Conservation (phyloP, 257 asterid genomes). For the Nicotiana otophora region DNA sequence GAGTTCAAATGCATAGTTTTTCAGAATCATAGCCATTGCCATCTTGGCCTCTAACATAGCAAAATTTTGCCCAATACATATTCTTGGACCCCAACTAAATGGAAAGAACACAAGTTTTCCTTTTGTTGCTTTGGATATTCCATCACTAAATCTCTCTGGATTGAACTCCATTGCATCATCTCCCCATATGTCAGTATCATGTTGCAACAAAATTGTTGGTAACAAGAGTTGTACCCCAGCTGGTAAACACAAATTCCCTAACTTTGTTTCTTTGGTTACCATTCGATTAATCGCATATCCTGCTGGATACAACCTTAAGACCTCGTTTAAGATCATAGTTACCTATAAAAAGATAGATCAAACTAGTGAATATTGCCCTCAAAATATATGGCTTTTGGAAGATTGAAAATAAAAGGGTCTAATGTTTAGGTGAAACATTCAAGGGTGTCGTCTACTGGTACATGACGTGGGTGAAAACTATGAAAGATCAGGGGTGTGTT, state of each 20-base stretch:
- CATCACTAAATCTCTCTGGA: conserved; percentile 25
- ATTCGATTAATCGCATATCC: neutral
- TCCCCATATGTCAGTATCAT: conserved; percentile 23
- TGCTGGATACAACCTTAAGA: conserved; percentile 22
- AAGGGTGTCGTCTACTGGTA: neutral
- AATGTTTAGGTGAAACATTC: neutral
- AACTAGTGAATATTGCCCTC: neutral
- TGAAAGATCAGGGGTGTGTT: neutral
- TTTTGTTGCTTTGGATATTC: conserved; percentile 20
- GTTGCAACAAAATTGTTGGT: conserved; percentile 14
- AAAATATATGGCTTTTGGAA: neutral
- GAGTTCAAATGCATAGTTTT: conserved; percentile 15
- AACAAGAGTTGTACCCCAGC: conserved; percentile 7
- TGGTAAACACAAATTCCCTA: conserved; percentile 11
- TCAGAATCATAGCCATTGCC: conserved; percentile 11
- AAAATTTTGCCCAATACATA: conserved; percentile 18
- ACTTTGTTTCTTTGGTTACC: neutral
- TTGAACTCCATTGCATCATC: conserved; percentile 25
- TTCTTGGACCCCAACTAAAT: conserved; percentile 23
- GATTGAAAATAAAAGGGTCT: neutral
- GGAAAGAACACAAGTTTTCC: conserved; percentile 18
- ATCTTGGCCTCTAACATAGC: conserved; percentile 21
- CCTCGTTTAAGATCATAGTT: conserved; percentile 19
- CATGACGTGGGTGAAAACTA: neutral
- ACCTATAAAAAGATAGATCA: conserved; percentile 9